A percentile compares a stretch with the other conserved stretches of the same genome.
Conservation (phyloP, 305 asterid genomes). For the Fraxinus velutina region DNA sequence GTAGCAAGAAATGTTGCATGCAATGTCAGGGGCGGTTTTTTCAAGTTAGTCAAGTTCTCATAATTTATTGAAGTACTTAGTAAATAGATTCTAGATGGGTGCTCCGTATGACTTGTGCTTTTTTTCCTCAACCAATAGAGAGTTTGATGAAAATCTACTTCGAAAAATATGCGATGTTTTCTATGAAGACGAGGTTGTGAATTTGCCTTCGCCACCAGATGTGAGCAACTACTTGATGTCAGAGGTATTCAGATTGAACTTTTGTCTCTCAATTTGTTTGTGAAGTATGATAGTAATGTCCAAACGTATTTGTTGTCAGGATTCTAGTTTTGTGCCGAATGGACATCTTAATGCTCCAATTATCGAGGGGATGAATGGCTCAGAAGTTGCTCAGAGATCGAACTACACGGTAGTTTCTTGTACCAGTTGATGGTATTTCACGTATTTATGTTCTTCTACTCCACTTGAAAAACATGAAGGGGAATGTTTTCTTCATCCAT, state of each 20-base stretch:
- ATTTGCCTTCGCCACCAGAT: conserved; percentile 76
- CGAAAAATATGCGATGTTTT: conserved; percentile 59
- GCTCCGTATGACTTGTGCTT: not conserved
- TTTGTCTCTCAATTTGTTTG: not conserved
- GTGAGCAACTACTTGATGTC: conserved; percentile 90
- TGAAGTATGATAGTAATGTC: conserved; percentile 14
- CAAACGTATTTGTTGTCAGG: conserved; percentile 41
- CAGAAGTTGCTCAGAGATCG: conserved; percentile 67
- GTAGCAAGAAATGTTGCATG: conserved; percentile 99
- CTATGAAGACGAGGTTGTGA: conserved; percentile 72
- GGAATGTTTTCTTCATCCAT: conserved; percentile 15
- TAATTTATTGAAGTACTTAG: conserved; percentile 19
- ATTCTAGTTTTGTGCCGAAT: conserved; percentile 59
- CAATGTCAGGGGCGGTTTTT: conserved; percentile 48
- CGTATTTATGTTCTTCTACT: conserved; percentile 3
- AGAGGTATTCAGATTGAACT: conserved; percentile 47
- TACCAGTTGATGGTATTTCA: conserved; percentile 16
- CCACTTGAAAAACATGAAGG: not conserved
- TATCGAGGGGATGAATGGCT: conserved; percentile 76
- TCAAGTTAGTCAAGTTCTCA: conserved; percentile 35
- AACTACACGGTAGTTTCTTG: conserved; percentile 44
- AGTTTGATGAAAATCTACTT: conserved; percentile 72
- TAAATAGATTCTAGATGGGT: not conserved
- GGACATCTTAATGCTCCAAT: conserved; percentile 59
- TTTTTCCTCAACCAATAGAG: conserved; percentile 43